These are phyloP conservation scores for Rhizoclosmatium globosum DNA, from an alignment of 192 early-diverging fungal genomes.

Conservation along the genomic window DNA sequence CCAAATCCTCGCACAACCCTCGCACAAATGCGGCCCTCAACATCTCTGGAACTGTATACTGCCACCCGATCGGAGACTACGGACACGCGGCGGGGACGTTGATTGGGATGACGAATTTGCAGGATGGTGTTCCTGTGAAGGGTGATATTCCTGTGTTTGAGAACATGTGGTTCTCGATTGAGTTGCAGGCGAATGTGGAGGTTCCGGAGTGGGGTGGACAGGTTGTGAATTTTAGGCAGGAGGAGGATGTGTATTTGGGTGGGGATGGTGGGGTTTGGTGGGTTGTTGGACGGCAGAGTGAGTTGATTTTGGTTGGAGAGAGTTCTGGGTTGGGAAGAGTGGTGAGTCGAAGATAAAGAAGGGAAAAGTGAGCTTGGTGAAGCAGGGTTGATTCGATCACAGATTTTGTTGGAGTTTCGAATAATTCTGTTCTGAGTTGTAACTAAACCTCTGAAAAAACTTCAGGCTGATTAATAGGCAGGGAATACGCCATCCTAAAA, in stretches of 20 bases:
- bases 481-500: no score
- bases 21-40: conserved; percentile 3
- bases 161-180: conserved; percentile 32
- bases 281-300: conserved; percentile 29
- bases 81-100: conserved; percentile 32
- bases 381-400: no score
- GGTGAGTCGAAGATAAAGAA: no score
- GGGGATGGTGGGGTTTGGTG: conserved; percentile 8
- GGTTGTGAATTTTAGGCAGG: conserved; percentile 32
- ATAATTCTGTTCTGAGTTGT: no score
- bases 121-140: conserved; percentile 29
- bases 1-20: neutral
- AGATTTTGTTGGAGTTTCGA: no score
- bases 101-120: conserved; percentile 39
- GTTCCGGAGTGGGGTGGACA: conserved; percentile 20
- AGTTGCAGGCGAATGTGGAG: conserved; percentile 31
- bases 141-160: conserved; percentile 25
- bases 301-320: conserved; percentile 19
- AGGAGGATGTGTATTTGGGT: conserved; percentile 31
- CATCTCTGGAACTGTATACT: conserved; percentile 33
- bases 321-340: no score
- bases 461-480: no score
- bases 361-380: no score
- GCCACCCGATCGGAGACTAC: conserved; percentile 38
- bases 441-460: no score